A percentile compares a stretch with the other conserved stretches of the same genome.
Evolutionary conservation across 2,329 filamentous ascomycete species (phyloP).

Genomic region (Microdochium bolleyi): DNA sequence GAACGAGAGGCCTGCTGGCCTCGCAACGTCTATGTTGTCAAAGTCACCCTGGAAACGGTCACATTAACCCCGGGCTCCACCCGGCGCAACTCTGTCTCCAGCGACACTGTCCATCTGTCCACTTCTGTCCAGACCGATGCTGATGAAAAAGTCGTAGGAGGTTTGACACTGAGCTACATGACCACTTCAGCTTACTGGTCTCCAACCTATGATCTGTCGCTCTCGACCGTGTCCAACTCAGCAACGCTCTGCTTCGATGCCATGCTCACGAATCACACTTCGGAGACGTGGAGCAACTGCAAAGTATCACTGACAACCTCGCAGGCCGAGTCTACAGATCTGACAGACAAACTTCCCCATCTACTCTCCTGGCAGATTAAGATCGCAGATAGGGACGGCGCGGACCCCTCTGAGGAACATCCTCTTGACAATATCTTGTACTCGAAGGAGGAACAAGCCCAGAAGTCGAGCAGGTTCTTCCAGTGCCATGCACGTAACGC

Average conservation of each 20-base stretch:
- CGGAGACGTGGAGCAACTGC: slow-evolving; percentile 55
- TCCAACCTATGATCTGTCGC: slow-evolving; percentile 53
- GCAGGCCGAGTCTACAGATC: slow-evolving; percentile 47
- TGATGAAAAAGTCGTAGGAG: slow-evolving; percentile 3
- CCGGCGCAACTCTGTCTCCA: slow-evolving; percentile 39
- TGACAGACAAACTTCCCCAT: slow-evolving; percentile 45
- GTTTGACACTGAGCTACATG: slow-evolving; percentile 50
- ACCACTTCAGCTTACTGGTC: slow-evolving; percentile 50
- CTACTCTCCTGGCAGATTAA: slow-evolving; percentile 50
- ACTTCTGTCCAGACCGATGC: slow-evolving; percentile 14
- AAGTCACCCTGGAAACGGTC: slow-evolving; percentile 41
- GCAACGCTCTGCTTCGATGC: slow-evolving; percentile 54
- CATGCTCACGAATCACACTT: slow-evolving; percentile 52
- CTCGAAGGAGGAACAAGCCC: slow-evolving; percentile 28
- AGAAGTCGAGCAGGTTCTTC: slow-evolving; percentile 19
- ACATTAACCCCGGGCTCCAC: slow-evolving; percentile 34
- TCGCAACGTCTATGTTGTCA: slow-evolving; percentile 37
- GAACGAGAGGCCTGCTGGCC: slow-evolving; percentile 42
- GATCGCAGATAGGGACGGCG: slow-evolving; percentile 24
- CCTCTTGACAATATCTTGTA: slow-evolving; percentile 19
- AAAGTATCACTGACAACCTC: slow-evolving; percentile 56
- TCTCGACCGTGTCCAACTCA: slow-evolving; percentile 46
- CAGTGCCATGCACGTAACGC: slow-evolving; percentile 11
- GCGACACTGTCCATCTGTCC: slow-evolving; percentile 40
- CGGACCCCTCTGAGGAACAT: background rate